These are phyloP conservation scores for Moesziomyces globuligerus DNA, from an alignment of 1,284 basidiomycete species.

Conservation along the genomic window DNA sequence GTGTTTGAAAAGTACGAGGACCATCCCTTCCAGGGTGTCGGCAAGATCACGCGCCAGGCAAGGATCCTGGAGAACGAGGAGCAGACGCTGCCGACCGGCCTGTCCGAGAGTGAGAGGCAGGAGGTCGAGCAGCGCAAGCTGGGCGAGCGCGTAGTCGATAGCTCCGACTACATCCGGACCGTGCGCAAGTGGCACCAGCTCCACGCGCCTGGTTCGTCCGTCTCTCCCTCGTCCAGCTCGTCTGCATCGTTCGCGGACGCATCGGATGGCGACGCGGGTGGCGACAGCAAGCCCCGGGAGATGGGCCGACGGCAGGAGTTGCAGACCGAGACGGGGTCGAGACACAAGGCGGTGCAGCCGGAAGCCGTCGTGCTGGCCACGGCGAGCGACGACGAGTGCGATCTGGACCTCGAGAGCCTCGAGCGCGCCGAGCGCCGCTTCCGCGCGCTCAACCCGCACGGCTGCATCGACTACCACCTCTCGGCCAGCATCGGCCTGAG, in stretches of 20 bases:
- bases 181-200: conserved; percentile 41
- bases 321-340: conserved; percentile 12
- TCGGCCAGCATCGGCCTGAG: conserved; percentile 40
- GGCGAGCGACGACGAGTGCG: conserved; percentile 11
- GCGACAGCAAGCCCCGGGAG: neutral
- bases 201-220: too few species aligned
- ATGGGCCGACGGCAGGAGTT: conserved; percentile 2
- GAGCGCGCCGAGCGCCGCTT: conserved; percentile 50
- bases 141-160: conserved; percentile 20
- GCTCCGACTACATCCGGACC: conserved; percentile 36
- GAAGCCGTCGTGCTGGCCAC: conserved; percentile 14
- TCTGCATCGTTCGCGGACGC: too few species aligned
- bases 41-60: conserved; percentile 23
- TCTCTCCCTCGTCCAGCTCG: too few species aligned
- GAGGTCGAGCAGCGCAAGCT: conserved; percentile 10
- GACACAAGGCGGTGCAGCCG: conserved; percentile 28
- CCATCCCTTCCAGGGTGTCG: conserved; percentile 46
- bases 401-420: conserved; percentile 32
- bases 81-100: conserved; percentile 5
- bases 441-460: conserved; percentile 62
- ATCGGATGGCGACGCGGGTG: too few species aligned
- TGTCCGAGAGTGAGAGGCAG: conserved; percentile 13
- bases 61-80: conserved; percentile 12
- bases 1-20: conserved; percentile 60
- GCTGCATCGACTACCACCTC: conserved; percentile 59